phyloP scores from a whole-genome alignment of 768 basidiomycete genomes.

The Trametes coccinea region DNA sequence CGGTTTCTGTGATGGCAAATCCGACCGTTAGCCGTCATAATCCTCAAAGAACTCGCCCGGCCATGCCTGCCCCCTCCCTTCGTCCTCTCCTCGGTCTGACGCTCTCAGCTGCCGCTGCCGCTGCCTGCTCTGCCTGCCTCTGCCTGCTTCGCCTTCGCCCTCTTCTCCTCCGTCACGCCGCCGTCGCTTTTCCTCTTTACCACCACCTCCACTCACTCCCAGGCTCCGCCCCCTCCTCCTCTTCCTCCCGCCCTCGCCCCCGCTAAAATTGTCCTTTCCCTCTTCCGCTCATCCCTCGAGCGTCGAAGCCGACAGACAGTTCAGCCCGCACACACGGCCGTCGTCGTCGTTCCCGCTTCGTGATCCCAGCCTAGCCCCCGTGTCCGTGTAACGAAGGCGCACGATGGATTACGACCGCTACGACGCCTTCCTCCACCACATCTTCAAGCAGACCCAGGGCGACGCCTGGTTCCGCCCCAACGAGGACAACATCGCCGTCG shows the following conservation, averaged over 20 bases:
- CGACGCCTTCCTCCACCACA: slow-evolving; percentile 45
- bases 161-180: slow-evolving; percentile 10
- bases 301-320: not conserved
- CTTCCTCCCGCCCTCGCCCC: slow-evolving; percentile 9
- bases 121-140: not conserved
- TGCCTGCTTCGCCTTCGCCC: slow-evolving; percentile 3
- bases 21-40: too few species aligned
- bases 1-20: not conserved
- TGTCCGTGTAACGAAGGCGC: not conserved
- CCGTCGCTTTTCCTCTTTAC: slow-evolving; percentile 15
- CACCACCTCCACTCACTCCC: slow-evolving; percentile 7
- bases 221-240: slow-evolving; percentile 2
- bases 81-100: not conserved
- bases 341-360: slow-evolving; percentile 7
- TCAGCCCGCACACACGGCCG: too few species aligned
- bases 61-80: too few species aligned
- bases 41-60: too few species aligned
- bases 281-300: not conserved
- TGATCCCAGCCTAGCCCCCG: not conserved
- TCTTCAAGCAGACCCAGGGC: slow-evolving; percentile 48
- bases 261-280: slow-evolving; percentile 3
- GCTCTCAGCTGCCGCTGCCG: too few species aligned
- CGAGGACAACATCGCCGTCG: slow-evolving; percentile 47
- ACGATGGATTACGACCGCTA: slow-evolving; percentile 43
- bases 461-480: slow-evolving; percentile 57